These are phyloP conservation scores for Aspergillaceae sp. DNA, from an alignment of 2,329 filamentous ascomycete species.

Conservation along the genomic window DNA sequence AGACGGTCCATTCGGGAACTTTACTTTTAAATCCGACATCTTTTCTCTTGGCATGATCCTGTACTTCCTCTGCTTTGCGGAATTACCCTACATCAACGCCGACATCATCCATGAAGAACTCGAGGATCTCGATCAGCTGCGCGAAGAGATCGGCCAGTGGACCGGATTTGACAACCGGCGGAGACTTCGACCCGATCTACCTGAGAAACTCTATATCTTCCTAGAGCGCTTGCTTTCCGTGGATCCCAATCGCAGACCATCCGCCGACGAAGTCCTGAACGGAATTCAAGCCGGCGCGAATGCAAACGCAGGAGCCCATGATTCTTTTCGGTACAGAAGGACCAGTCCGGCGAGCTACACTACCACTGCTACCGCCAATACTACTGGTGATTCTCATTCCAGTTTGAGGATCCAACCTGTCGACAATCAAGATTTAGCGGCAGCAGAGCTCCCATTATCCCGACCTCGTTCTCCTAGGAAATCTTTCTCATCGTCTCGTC, in stretches of 20 bases:
- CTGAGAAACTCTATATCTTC: slow-evolving; percentile 74
- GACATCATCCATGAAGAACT: slow-evolving; percentile 83
- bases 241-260: slow-evolving; percentile 67
- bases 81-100: slow-evolving; percentile 74
- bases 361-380: too few relatives aligned
- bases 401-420: slow-evolving; percentile 30
- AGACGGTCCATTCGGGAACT: slow-evolving; percentile 73
- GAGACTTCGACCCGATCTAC: slow-evolving; percentile 69
- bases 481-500: slow-evolving; percentile 6
- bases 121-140: slow-evolving; percentile 77
- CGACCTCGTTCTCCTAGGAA: slow-evolving; percentile 22
- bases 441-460: slow-evolving; percentile 18
- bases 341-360: slow-evolving; percentile 16
- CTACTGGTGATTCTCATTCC: slow-evolving; percentile 17
- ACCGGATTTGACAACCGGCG: slow-evolving; percentile 73
- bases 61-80: slow-evolving; percentile 93
- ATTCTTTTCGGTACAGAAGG: slow-evolving; percentile 34
- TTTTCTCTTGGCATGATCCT: slow-evolving; percentile 98
- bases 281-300: slow-evolving; percentile 61
- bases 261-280: slow-evolving; percentile 72
- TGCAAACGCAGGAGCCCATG: slow-evolving; percentile 26
- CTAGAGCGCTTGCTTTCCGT: slow-evolving; percentile 73
- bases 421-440: slow-evolving; percentile 18
- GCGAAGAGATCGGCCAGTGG: slow-evolving; percentile 81
- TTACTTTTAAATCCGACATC: slow-evolving; percentile 95